These are phyloP conservation scores for Salpingoeca rosetta DNA, from an alignment of 78 protist genomes.

Conservation along the genomic window DNA sequence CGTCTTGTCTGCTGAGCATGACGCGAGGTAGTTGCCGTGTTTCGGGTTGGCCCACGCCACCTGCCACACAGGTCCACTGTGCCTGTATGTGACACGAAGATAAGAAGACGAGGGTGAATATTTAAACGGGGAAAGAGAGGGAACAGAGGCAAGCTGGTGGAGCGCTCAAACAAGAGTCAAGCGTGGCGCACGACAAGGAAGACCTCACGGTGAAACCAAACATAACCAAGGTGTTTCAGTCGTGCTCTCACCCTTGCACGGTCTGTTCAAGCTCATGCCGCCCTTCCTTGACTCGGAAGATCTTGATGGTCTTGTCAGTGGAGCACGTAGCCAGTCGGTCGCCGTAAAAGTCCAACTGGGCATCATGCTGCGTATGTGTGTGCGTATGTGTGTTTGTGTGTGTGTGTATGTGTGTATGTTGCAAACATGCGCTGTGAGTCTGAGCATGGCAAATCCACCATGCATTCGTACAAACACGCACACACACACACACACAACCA, in stretches of 20 bases:
- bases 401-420: too few relatives aligned
- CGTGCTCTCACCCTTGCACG: conserved; percentile 1
- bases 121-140: too few relatives aligned
- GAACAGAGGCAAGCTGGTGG: too few relatives aligned
- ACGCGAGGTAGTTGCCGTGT: conserved; percentile 88
- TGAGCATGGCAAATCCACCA: not conserved
- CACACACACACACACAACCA: too few relatives aligned
- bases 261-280: not conserved
- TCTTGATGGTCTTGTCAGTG: conserved; percentile 77
- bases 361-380: conserved; percentile 70
- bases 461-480: too few relatives aligned
- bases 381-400: not conserved
- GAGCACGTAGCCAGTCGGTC: conserved; percentile 89
- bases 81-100: conserved; percentile 28
- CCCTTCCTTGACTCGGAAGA: conserved; percentile 56
- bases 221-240: not conserved
- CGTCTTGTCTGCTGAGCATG: too few relatives aligned
- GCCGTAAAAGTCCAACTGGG: conserved; percentile 91
- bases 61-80: conserved; percentile 97
- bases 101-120: too few relatives aligned
- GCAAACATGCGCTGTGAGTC: too few relatives aligned
- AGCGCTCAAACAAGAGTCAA: not conserved
- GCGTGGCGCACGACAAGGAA: not conserved
- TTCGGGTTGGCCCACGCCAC: conserved; percentile 97
- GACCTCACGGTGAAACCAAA: not conserved